phyloP scores from a whole-genome alignment of 2,329 filamentous ascomycete species.

The Phaeomoniella chlamydospora region DNA sequence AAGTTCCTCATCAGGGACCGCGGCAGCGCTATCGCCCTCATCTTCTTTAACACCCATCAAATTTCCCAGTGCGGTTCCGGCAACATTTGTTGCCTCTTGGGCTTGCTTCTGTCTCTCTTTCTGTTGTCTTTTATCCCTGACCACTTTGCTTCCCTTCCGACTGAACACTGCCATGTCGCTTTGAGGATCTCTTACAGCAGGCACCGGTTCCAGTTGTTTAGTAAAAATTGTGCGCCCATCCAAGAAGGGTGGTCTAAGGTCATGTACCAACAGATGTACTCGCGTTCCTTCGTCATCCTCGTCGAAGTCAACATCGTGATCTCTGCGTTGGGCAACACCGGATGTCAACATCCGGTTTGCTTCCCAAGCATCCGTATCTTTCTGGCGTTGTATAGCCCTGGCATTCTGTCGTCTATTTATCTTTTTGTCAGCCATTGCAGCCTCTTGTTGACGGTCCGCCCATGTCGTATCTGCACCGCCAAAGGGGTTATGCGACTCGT shows the following conservation, averaged over 20 bases:
- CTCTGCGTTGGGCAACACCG: constrained; percentile 79
- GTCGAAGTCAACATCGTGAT: constrained; percentile 68
- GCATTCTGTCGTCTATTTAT: constrained; percentile 56
- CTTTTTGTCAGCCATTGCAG: constrained; percentile 66
- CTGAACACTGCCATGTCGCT: constrained; percentile 99
- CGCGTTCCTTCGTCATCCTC: constrained; percentile 83
- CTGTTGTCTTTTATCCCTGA: constrained; percentile 81
- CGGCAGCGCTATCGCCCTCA: constrained; percentile 70
- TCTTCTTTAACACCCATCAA: constrained; percentile 92
- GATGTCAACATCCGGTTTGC: constrained; percentile 97
- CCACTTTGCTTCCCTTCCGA: constrained; percentile 83
- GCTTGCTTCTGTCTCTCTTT: constrained; percentile 88
- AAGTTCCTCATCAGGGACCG: constrained; percentile 58
- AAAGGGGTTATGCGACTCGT: constrained; percentile 87
- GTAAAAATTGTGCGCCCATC: constrained; percentile 94
- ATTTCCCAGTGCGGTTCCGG: constrained; percentile 83
- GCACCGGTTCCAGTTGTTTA: constrained; percentile 88
- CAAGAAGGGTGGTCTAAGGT: constrained; percentile 83
- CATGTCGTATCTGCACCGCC: constrained; percentile 58
- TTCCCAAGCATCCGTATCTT: constrained; percentile 95
- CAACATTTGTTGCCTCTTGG: constrained; percentile 84
- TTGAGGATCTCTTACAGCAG: constrained; percentile 81
- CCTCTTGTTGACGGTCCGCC: constrained; percentile 63
- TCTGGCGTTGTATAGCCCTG: constrained; percentile 69
- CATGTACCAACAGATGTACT: constrained; percentile 83